These are phyloP conservation scores for Phaeosphaeria sp. DNA, from an alignment of 2,329 filamentous ascomycete genomes.

Conservation along the genomic window DNA sequence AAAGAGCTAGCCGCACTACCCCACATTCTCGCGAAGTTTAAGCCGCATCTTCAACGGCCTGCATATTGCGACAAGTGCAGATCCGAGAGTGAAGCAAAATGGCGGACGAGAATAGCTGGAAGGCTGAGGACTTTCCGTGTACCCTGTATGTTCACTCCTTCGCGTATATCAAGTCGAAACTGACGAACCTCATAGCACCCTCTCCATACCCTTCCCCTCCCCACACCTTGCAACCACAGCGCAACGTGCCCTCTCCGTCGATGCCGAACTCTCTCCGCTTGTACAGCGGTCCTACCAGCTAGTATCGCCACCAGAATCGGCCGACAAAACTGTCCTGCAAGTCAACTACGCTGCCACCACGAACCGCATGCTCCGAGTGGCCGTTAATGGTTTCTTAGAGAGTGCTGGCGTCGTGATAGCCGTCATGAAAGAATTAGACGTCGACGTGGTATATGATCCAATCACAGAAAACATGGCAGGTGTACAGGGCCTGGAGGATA, in stretches of 20 bases:
- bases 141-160: conserved; percentile 39
- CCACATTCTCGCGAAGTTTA: conserved; percentile 21
- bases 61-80: neutral
- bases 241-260: conserved; percentile 77
- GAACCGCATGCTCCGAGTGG: conserved; percentile 94
- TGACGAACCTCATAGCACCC: conserved; percentile 58
- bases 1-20: conserved; percentile 13
- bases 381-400: conserved; percentile 96
- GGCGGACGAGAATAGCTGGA: conserved; percentile 19
- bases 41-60: conserved; percentile 12
- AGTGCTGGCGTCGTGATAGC: conserved; percentile 82
- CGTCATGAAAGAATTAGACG: conserved; percentile 89
- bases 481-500: conserved; percentile 80
- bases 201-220: conserved; percentile 82
- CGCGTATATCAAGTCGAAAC: neutral
- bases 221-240: conserved; percentile 78
- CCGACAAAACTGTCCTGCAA: conserved; percentile 61
- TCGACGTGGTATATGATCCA: conserved; percentile 71
- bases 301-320: conserved; percentile 21
- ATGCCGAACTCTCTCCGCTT: conserved; percentile 85
- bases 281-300: conserved; percentile 76
- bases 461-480: conserved; percentile 55
- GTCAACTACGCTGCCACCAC: conserved; percentile 87
- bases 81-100: conserved; percentile 14
- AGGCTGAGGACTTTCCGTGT: conserved; percentile 45